Evolutionary conservation across 2,329 filamentous ascomycete species (phyloP).

Genomic region (Coniochaeta sp.): DNA sequence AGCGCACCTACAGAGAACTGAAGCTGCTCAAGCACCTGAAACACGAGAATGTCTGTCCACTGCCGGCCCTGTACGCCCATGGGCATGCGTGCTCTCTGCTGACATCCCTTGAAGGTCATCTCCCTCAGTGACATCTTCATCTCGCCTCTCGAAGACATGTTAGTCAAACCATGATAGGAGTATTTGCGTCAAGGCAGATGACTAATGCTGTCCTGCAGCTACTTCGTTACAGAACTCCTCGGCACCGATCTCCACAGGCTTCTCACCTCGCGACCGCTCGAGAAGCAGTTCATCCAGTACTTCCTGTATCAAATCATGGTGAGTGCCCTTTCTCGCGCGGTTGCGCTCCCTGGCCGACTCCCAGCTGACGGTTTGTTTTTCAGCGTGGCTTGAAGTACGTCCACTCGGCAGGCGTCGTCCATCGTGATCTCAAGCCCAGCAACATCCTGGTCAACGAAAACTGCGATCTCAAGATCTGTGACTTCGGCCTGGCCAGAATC

Average conservation of each 20-base stretch:
- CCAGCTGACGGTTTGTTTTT: conserved; percentile 2
- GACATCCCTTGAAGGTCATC: conserved; percentile 60
- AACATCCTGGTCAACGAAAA: conserved; percentile 99
- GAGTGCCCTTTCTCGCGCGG: conserved; percentile 24
- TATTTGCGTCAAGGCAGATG: conserved; percentile 7
- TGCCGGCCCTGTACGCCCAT: conserved; percentile 14
- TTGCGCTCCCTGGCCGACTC: conserved; percentile 3
- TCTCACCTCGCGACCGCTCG: conserved; percentile 87
- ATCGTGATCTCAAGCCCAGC: conserved; percentile 95
- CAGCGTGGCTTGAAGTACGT: conserved; percentile 98
- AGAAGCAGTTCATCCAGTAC: conserved; percentile 99
- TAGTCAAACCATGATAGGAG: conserved; percentile 26
- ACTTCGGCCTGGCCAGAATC: conserved; percentile 94
- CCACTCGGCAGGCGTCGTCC: conserved; percentile 94
- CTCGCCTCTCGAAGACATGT: conserved; percentile 98
- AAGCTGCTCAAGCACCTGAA: conserved; percentile 95
- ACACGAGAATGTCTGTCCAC: conserved; percentile 76
- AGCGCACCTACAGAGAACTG: conserved; percentile 94
- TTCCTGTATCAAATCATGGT: conserved; percentile 99
- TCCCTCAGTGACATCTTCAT: conserved; percentile 99
- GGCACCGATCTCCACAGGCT: conserved; percentile 95
- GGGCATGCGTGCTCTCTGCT: not conserved
- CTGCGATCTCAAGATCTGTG: conserved; percentile 98
- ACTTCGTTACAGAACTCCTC: conserved; percentile 96
- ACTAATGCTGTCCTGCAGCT: conserved; percentile 44